Percentiles rank a stretch among this genome's conserved stretches.
phyloP scores from a whole-genome alignment of 495 filamentous ascomycete species.

The Xylaria palmicola region DNA sequence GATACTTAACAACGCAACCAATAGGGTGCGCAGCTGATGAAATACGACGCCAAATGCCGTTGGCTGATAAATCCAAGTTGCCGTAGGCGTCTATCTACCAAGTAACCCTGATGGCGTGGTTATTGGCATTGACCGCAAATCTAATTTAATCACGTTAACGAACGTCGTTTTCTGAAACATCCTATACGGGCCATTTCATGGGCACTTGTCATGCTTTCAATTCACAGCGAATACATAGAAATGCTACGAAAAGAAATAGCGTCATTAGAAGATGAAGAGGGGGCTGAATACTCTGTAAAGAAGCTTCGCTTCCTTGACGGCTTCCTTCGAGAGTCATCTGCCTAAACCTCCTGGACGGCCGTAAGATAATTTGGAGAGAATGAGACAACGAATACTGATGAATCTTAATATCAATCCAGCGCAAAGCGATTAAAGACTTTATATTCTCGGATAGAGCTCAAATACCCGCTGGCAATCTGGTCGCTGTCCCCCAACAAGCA shows the following conservation, averaged over 20 bases:
- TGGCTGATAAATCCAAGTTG: conserved; percentile 95
- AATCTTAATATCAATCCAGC: background rate
- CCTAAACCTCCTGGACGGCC: background rate
- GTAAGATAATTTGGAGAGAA: background rate
- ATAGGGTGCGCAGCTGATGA: too few species aligned
- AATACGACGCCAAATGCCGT: too few species aligned
- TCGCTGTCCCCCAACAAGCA: background rate
- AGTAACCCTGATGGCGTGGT: conserved; percentile 97
- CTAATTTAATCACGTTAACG: too few species aligned
- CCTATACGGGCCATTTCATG: conserved; percentile 97
- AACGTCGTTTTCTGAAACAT: too few species aligned
- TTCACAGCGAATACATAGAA: background rate
- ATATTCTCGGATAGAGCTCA: background rate
- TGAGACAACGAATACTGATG: background rate
- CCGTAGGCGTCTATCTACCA: conserved; percentile 94
- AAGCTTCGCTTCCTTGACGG: background rate
- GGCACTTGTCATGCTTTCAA: conserved; percentile 76
- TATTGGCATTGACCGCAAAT: conserved; percentile 95
- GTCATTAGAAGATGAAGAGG: conserved; percentile 47
- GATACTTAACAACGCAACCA: too few species aligned
- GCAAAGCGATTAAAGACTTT: background rate
- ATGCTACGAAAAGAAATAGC: conserved; percentile 69
- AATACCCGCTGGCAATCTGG: background rate
- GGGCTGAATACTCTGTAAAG: conserved; percentile 22
- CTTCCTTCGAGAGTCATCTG: background rate